These are phyloP conservation scores for Amoebophrya sp. DNA, from an alignment of 169 alveolate species.

Conservation along the genomic window DNA sequence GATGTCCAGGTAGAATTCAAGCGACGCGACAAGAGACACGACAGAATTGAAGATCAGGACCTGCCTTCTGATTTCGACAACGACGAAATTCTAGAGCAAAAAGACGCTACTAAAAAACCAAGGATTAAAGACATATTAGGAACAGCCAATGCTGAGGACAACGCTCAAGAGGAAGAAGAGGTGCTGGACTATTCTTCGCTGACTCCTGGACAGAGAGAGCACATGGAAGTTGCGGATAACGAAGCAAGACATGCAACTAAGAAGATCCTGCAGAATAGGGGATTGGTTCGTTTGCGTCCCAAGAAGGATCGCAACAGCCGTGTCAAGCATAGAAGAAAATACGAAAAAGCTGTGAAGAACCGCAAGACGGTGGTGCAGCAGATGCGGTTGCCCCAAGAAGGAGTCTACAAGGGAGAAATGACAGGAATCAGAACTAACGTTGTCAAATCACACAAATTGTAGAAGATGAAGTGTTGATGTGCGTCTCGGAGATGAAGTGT, in stretches of 20 bases:
- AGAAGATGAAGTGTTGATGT: no score
- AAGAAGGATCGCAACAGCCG: slow-evolving; percentile 27
- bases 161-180: not conserved
- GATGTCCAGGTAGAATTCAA: not conserved
- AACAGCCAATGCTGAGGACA: not conserved
- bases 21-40: not conserved
- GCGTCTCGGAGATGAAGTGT: no score
- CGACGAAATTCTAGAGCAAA: no score
- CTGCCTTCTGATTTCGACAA: no score
- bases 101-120: no score
- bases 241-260: not conserved
- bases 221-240: not conserved
- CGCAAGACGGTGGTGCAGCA: not conserved
- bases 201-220: not conserved
- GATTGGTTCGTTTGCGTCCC: not conserved
- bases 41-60: not conserved
- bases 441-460: not conserved
- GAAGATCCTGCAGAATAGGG: slow-evolving; percentile 8
- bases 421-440: not conserved
- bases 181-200: not conserved
- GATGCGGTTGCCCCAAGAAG: not conserved
- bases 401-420: not conserved
- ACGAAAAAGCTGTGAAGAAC: not conserved
- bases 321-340: not conserved
- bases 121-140: no score